Conservation (phyloP, 306 rosid genomes). For the Gillenia trifoliata region DNA sequence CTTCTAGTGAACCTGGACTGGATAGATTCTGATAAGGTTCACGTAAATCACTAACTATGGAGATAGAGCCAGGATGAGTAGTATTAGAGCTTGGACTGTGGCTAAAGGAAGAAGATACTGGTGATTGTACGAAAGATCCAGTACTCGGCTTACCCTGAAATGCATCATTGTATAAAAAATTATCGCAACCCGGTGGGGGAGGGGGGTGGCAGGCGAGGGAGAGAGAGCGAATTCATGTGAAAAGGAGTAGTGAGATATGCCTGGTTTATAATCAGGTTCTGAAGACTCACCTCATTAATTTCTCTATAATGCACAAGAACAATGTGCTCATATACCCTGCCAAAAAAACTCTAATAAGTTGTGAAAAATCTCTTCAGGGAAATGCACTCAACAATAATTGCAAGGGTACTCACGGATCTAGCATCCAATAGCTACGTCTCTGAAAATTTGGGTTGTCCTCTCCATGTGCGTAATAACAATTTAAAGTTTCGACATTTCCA, state of each 20-base stretch:
- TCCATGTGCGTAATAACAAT: slow-evolving; percentile 98
- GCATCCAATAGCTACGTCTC: slow-evolving; percentile 96
- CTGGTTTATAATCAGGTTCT: slow-evolving; percentile 18
- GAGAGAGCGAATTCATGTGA: neutral
- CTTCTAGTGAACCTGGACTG: slow-evolving; percentile 65
- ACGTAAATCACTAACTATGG: slow-evolving; percentile 31
- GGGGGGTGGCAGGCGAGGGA: neutral
- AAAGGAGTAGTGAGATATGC: neutral
- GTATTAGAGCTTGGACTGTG: slow-evolving; percentile 36
- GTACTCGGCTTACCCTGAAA: slow-evolving; percentile 59
- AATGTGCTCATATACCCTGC: slow-evolving; percentile 85
- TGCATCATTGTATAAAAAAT: slow-evolving; percentile 12
- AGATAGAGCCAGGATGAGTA: slow-evolving; percentile 38
- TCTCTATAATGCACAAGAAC: slow-evolving; percentile 97
- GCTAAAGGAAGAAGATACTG: slow-evolving; percentile 50
- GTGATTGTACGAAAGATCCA: slow-evolving; percentile 40
- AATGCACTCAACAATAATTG: slow-evolving; percentile 12
- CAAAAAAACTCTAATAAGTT: slow-evolving; percentile 18
- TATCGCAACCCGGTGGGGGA: neutral
- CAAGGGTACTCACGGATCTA: slow-evolving; percentile 78
- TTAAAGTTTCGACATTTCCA: slow-evolving; percentile 79
- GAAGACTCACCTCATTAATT: slow-evolving; percentile 64
- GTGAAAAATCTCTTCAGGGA: slow-evolving; percentile 7
- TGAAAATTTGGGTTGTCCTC: slow-evolving; percentile 80
- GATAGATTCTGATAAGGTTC: slow-evolving; percentile 60